Evolutionary conservation across 306 rosid species (phyloP).

Genomic region (Gastrolobium villosum): DNA sequence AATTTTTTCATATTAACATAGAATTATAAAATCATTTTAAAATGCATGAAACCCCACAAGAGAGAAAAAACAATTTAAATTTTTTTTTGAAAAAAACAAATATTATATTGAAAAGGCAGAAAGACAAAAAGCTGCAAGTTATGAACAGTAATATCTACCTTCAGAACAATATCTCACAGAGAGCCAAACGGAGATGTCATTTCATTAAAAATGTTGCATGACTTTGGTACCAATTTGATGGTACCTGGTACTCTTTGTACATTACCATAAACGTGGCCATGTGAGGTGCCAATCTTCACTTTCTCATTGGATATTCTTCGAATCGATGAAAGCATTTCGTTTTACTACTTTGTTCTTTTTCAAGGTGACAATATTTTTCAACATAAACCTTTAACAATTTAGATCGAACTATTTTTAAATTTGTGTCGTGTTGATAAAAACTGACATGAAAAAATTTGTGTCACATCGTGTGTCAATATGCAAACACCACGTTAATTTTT

Average conservation of each 20-base stretch:
- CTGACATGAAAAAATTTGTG: too few species aligned
- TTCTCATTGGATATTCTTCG: constrained; percentile 50
- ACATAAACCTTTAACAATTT: too few species aligned
- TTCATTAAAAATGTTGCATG: constrained; percentile 59
- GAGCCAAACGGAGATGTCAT: constrained; percentile 57
- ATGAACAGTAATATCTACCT: constrained; percentile 51
- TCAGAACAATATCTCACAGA: constrained; percentile 53
- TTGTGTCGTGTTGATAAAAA: too few species aligned
- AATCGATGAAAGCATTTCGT: constrained; percentile 21
- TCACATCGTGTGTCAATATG: too few species aligned
- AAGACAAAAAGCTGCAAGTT: constrained; percentile 51
- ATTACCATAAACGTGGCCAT: constrained; percentile 48
- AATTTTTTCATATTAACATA: too few species aligned
- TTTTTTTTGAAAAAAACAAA: neutral
- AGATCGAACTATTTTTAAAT: too few species aligned
- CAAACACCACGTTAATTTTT: too few species aligned
- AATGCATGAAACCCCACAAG: neutral
- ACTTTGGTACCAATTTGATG: constrained; percentile 53
- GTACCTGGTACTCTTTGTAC: constrained; percentile 49
- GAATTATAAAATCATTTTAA: too few species aligned
- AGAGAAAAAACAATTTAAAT: constrained; percentile 31
- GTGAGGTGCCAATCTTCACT: constrained; percentile 50
- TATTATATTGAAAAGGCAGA: constrained; percentile 30
- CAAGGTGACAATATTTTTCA: too few species aligned
- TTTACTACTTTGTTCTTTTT: constrained; percentile 21